Evolutionary conservation across 2,329 filamentous ascomycete genomes (phyloP), one percentile per base, ranked within the genome.

Genomic region (Bipolaris gigantea): DNA sequence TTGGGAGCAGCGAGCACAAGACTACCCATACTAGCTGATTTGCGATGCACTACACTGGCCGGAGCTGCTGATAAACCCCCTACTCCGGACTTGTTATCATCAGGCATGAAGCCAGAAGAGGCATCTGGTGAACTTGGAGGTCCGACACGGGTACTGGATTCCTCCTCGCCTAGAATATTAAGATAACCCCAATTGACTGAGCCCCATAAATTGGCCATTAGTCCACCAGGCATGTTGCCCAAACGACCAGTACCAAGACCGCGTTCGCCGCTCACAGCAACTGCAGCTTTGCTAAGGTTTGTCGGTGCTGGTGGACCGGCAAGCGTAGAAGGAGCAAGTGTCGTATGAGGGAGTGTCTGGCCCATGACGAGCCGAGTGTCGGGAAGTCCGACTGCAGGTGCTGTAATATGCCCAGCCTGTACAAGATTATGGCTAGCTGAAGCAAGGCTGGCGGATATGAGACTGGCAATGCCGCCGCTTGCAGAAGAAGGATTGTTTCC

Each of bases 201-300:
- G 45, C 93, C 93, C 93, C 93, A 97, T 51, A 95, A 83, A 71
- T 97, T 97, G 30, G 92, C 92, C 79, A 96, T 85, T 57, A 97
- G 86, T 13, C 90, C 91, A 45, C 89, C 89, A 1, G 92, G 90
- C 75, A 96, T 85, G 19, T 84, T 84, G 38, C 88, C 84, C 55
- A 78, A 79, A 44, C 77, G 76, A n/a, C 86, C 85, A 16, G 85
- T 74, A 3, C 82, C 83, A 52, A 91, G 80, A 2, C 85, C 85
- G 56, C 88, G 84, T 67, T 96, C 92, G 47, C 87, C 88, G 63
- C 88, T 90, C 15, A 93, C 85, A 23, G 90, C 81, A 21, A 97
- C 89, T 19, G 92, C 93, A 19, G 86, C 86, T 67, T 90, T 91
- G 76, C 92, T 97, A 65, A 97, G 82, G 59, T 87, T 92, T 2